These are phyloP conservation scores for Diaporthe australafricana DNA, from an alignment of 2,329 filamentous ascomycete species.

Conservation along the genomic window DNA sequence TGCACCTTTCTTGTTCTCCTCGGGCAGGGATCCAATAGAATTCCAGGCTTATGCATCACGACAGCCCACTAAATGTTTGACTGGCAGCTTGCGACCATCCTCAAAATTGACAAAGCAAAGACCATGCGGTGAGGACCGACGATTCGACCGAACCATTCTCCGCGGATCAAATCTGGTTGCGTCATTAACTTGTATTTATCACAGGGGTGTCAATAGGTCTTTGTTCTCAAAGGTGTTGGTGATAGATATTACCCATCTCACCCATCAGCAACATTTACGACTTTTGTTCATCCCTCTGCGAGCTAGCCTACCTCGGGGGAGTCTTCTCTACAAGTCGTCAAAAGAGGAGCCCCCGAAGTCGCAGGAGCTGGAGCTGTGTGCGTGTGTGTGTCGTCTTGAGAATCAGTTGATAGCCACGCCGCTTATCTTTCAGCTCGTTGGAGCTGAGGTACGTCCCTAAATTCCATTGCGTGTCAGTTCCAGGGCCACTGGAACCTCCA, in stretches of 20 bases:
- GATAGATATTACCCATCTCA: neutral
- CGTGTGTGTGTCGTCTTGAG: too few species aligned
- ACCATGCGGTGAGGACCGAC: neutral
- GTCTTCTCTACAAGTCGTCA: fast-evolving
- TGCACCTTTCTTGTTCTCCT: too few species aligned
- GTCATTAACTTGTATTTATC: too few species aligned
- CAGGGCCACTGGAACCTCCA: neutral
- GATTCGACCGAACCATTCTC: neutral
- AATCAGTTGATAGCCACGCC: neutral
- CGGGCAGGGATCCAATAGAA: neutral
- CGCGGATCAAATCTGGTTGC: too few species aligned
- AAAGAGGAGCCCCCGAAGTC: too few species aligned
- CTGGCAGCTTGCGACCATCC: neutral
- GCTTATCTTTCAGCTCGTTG: neutral
- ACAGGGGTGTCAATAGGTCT: too few species aligned
- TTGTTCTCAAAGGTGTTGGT: neutral
- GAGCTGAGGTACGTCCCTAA: neutral
- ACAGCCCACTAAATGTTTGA: neutral
- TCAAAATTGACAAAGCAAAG: neutral
- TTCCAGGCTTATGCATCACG: neutral
- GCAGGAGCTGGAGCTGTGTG: neutral
- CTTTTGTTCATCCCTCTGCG: too few species aligned
- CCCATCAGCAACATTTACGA: neutral
- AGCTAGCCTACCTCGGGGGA: too few species aligned
- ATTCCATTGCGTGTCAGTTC: neutral